Evolutionary conservation across 768 basidiomycete species (phyloP), one percentile per base, ranked within the genome.

Genomic region (Clitopilus passeckerianus): DNA sequence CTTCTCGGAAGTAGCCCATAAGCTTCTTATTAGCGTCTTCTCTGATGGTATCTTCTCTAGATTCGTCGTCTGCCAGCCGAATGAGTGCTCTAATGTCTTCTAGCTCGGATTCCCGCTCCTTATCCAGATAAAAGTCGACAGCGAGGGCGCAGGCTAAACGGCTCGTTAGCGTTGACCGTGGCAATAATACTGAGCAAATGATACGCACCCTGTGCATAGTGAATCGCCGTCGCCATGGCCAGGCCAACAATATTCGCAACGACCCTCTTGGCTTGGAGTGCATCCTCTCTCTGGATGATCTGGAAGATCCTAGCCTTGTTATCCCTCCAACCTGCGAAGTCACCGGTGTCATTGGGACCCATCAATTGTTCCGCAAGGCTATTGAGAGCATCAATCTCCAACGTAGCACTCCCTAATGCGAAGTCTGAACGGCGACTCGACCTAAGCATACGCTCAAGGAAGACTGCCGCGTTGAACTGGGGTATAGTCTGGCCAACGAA

Each of bases 1-100:
- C 70, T 50, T 69, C 68, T 24, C 65, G 64, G 30, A 71, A 68
- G 56, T 67, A 71, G 5, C 61, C 65, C 65, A 68, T 67, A 16
- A 70, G 55, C 30, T 56, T 58, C 22, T 55, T 59, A 23, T 65
- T 63, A 35, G 58, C 63, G 1, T 46, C 30, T 20, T 60, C 58
- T 8, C 33, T 54, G 20, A 59, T 57, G 18, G 63, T 61, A 3
- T 63, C 58, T 15, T 56, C 34, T 15, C 52, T 30, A 30, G 27
- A 30, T 30, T 30, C 27, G 7, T 30, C 27, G 27, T 30, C 58
- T 12, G 59, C 57, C 4, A 71, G 53, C 4, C 23, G 56, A 2
- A 64, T 64, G 9, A 71, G 53, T 23, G 55, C 35, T 5, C 68
- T 54, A 34, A 71, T 68, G 37, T 62, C 60, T 24, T 66, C 43